A percentile compares a stretch with the other conserved stretches of the same genome.
phyloP scores from a whole-genome alignment of 306 rosid genomes.

The Rosa lucieae region DNA sequence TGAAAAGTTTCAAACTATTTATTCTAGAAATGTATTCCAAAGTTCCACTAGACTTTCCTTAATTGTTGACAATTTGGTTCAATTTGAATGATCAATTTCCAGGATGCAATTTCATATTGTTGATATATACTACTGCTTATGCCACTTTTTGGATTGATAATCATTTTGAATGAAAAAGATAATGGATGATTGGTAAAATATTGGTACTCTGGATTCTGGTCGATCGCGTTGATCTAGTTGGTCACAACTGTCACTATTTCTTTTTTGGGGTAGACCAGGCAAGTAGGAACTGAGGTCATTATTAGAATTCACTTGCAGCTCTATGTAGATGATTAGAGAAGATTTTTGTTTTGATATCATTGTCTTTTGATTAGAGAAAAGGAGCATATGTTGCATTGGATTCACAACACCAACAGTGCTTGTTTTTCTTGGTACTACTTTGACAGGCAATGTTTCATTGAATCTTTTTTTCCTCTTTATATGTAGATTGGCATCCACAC shows the following conservation, averaged over 20 bases:
- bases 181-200: background rate
- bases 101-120: slow-evolving; percentile 70
- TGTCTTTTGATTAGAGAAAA: background rate
- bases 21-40: background rate
- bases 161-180: background rate
- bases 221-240: background rate
- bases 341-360: background rate
- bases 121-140: slow-evolving; percentile 4
- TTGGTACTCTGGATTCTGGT: background rate
- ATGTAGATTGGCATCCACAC: slow-evolving; percentile 89
- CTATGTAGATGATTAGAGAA: background rate
- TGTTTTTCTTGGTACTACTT: background rate
- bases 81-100: slow-evolving; percentile 39
- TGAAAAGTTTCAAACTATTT: background rate
- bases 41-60: background rate
- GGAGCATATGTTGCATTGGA: background rate
- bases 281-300: background rate
- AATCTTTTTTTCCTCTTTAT: slow-evolving; percentile 13
- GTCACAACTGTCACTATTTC: background rate
- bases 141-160: slow-evolving; percentile 11
- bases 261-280: background rate
- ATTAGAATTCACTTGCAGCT: background rate
- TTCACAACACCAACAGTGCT: background rate
- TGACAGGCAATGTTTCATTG: slow-evolving; percentile 15
- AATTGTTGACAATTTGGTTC: slow-evolving; percentile 28